phyloP scores from a whole-genome alignment of 2,329 filamentous ascomycete genomes.

The Thielaviopsis musarum region DNA sequence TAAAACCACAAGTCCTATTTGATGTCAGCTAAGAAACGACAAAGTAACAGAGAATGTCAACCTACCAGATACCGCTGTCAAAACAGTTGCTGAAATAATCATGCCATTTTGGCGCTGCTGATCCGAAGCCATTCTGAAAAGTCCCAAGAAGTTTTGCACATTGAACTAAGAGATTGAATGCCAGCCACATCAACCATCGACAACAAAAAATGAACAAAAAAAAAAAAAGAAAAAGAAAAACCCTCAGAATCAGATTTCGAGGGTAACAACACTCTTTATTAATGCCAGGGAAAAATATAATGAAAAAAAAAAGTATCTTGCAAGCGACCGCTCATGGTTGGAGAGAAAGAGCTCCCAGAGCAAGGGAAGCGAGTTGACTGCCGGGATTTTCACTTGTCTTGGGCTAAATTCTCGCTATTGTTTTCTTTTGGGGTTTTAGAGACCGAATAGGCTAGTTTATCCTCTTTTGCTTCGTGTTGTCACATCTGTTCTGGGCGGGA shows the following conservation, averaged over 20 bases:
- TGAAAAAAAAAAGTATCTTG: background rate
- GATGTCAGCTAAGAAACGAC: background rate
- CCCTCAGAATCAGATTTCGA: background rate
- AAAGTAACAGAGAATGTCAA: background rate
- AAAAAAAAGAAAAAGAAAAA: background rate
- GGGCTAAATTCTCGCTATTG: background rate
- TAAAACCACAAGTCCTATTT: slow-evolving; percentile 13
- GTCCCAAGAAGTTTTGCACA: background rate
- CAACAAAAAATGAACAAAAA: background rate
- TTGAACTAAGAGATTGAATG: background rate
- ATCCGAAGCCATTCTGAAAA: slow-evolving; percentile 12
- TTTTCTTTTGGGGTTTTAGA: background rate
- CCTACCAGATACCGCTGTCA: slow-evolving; percentile 13
- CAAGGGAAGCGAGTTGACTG: background rate
- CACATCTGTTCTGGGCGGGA: background rate
- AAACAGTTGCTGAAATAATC: slow-evolving; percentile 12
- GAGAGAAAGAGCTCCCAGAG: background rate
- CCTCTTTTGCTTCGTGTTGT: background rate
- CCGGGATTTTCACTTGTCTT: no score
- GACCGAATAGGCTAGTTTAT: background rate
- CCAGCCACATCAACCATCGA: background rate
- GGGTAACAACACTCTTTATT: background rate
- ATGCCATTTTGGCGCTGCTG: slow-evolving; percentile 14
- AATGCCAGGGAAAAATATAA: background rate
- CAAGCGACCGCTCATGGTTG: no score